These are phyloP conservation scores for Sistotremastrum niveocremeum DNA, from an alignment of 768 basidiomycete species.

Conservation along the genomic window DNA sequence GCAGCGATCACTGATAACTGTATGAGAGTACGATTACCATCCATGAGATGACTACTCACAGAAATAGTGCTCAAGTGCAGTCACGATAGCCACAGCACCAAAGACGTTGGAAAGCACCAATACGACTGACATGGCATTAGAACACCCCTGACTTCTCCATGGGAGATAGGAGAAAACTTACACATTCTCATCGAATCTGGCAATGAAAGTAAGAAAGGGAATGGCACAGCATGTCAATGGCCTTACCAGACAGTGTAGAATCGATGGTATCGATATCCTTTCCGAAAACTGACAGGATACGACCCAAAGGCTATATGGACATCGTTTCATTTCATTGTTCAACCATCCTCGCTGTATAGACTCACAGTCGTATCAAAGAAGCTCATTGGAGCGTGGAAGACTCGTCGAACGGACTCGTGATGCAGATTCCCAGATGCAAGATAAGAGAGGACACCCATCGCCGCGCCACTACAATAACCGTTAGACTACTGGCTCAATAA, in stretches of 20 bases:
- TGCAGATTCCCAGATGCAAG: conserved; percentile 53
- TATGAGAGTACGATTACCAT: not conserved
- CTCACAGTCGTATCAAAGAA: conserved; percentile 60
- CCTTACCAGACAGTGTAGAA: conserved; percentile 42
- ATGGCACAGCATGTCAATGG: not conserved
- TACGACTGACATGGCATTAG: conserved; percentile 22
- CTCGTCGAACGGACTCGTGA: conserved; percentile 35
- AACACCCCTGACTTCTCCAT: not conserved
- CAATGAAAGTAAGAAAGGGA: not conserved
- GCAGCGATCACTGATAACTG: conserved; percentile 35
- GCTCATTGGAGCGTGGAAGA: conserved; percentile 61
- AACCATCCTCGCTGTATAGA: not conserved
- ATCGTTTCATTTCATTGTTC: not conserved
- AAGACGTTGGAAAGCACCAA: conserved; percentile 37
- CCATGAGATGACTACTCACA: conserved; percentile 22
- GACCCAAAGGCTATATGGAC: conserved; percentile 35
- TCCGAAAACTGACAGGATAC: conserved; percentile 48
- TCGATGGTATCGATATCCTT: conserved; percentile 56
- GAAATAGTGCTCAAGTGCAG: conserved; percentile 48
- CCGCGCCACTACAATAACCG: conserved; percentile 33
- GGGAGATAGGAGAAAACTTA: conserved; percentile 18
- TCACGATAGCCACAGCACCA: conserved; percentile 41
- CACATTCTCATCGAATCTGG: conserved; percentile 44
- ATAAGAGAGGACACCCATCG: conserved; percentile 42
- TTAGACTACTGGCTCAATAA: too few species aligned